Percentiles rank a stretch among this genome's conserved stretches.
Evolutionary conservation across 768 basidiomycete species (phyloP).

Genomic region (Phlegmacium glaucopus): DNA sequence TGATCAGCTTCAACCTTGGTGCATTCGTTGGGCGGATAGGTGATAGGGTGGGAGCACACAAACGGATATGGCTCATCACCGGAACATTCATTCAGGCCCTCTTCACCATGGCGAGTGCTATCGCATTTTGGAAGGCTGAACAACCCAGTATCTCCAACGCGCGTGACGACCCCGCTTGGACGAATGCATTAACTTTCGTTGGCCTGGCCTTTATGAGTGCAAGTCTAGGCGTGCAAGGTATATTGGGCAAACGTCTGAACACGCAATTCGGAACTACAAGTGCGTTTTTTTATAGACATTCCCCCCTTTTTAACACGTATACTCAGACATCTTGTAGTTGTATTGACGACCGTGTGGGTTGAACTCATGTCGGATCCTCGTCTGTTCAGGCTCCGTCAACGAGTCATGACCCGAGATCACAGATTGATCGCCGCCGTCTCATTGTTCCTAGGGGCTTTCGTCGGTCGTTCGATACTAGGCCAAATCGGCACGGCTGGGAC

Average conservation of each 20-base stretch:
- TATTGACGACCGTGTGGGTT: conserved; percentile 86
- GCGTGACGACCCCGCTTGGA: conserved; percentile 71
- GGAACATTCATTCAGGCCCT: conserved; percentile 75
- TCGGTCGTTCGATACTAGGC: conserved; percentile 55
- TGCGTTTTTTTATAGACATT: conserved; percentile 33
- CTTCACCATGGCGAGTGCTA: conserved; percentile 69
- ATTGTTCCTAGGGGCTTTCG: conserved; percentile 79
- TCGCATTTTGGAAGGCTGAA: conserved; percentile 69
- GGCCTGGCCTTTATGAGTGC: conserved; percentile 79
- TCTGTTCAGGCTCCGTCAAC: conserved; percentile 55
- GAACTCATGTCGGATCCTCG: conserved; percentile 81
- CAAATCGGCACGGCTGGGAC: conserved; percentile 59
- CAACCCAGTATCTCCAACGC: conserved; percentile 49
- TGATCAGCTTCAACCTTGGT: conserved; percentile 73
- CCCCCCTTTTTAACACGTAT: not conserved
- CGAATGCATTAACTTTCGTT: conserved; percentile 59
- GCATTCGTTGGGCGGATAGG: conserved; percentile 81
- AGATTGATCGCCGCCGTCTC: conserved; percentile 59
- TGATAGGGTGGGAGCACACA: conserved; percentile 72
- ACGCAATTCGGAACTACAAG: conserved; percentile 79
- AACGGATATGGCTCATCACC: conserved; percentile 68
- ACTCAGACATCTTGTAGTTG: conserved; percentile 40
- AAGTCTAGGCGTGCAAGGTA: conserved; percentile 81
- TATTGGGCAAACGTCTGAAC: conserved; percentile 77
- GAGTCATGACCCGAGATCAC: conserved; percentile 64